Base-by-base conservation (phyloP, 768 basidiomycete genomes). In the Grammothele lineata region DNA sequence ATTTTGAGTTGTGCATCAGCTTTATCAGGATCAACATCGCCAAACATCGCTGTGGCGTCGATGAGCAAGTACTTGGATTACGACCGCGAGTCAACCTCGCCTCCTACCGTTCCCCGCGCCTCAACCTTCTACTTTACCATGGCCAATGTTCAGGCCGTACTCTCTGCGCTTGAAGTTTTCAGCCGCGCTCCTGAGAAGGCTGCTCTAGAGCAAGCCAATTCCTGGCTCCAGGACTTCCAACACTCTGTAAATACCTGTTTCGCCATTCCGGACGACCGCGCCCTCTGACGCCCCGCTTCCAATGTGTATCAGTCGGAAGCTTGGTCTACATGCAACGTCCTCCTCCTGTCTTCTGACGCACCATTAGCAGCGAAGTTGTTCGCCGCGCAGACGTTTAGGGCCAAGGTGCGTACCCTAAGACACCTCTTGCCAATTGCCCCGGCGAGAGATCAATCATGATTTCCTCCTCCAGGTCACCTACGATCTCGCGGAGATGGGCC, bases 221-320 rank as follows among this genome's bases (percentile, higher is more conserved):
- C 81, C 57, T 97, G 93, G 93, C 84, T 99, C 53, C 87, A 93
- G 72, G 92, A 94, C 68, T 99, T 98, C 66, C 95, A 99, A 74
- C 94, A 97, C 76, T 94, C 92, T 75, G 95, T 97, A 84, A 87
- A 82, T 87, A 75, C 72, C 73, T 41, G 70, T 81, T 81, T 83
- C 81, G 75, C 78, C 63, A 72, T 76, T 74, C 67, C 73, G 38
- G 41, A 43, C 33, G 59, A 74, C 77, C 68, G 50, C 57, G 74
- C 67, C 75, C 74, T 84, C 83, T 86, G 75, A 87, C 80, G 71
- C 52, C 72, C 73, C 70, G 72, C 70, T 72, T 70, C 72, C 51
- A 45, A 48, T 68, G 74, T 75, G 73, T 53, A 38, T 69, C 79
- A 99, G 96, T 78, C 82, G 66, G 92, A 96, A 68, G 94, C 96